Evolutionary conservation across 805 yeast genomes (phyloP).

Genomic region (baker's yeast (Saccharomyces cerevisiae)): DNA sequence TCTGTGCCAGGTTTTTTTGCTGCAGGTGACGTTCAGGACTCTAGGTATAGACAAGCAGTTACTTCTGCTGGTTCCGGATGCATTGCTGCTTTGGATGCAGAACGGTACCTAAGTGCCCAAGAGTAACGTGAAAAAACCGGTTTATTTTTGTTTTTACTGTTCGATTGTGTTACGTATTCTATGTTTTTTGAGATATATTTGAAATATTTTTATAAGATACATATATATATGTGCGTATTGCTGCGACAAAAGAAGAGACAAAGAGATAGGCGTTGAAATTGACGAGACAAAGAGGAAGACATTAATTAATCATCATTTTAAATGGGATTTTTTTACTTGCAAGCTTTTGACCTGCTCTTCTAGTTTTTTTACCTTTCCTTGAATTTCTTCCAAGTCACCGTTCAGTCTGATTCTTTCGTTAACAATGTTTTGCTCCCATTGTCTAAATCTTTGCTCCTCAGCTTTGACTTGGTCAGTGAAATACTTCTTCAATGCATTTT

Average conservation of each 20-base stretch:
- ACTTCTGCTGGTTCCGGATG: constrained; percentile 99
- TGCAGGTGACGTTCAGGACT: constrained; percentile 98
- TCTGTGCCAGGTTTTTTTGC: constrained; percentile 89
- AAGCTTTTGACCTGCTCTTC: constrained; percentile 68
- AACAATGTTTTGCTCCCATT: constrained; percentile 96
- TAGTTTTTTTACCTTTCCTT: constrained; percentile 59
- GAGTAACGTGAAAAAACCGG: constrained; percentile 24
- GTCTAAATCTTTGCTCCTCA: constrained; percentile 94
- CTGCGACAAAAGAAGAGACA: not conserved
- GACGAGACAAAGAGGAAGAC: not conserved
- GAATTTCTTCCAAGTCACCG: constrained; percentile 87
- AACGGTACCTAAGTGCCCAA: constrained; percentile 64
- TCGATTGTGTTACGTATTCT: not conserved
- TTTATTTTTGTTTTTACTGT: not conserved
- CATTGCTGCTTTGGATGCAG: constrained; percentile 97
- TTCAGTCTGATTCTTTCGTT: constrained; percentile 91
- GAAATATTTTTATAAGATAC: not conserved
- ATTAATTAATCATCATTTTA: constrained; percentile 31
- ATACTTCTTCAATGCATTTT: constrained; percentile 83
- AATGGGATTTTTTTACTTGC: constrained; percentile 33
- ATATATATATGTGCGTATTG: constrained; percentile 1
- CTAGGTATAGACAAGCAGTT: constrained; percentile 94
- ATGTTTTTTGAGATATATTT: not conserved
- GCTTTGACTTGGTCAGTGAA: constrained; percentile 95
- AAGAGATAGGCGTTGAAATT: not conserved